Evolutionary conservation across 192 early-diverging fungal species (phyloP).

Genomic region (Geranomyces variabilis): DNA sequence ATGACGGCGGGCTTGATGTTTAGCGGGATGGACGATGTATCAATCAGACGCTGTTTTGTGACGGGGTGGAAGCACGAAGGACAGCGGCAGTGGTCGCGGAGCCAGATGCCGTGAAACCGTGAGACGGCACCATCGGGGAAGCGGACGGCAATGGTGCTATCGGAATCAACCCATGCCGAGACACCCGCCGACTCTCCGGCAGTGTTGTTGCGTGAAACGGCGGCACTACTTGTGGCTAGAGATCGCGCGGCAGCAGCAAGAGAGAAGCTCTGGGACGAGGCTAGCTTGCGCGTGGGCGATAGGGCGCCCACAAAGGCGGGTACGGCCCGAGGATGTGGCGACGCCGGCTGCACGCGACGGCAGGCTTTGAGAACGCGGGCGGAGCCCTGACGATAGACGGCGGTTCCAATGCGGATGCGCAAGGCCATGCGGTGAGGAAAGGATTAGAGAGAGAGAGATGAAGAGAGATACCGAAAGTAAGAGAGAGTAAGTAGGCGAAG

Average conservation of each 20-base stretch:
- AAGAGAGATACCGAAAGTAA: too few relatives aligned
- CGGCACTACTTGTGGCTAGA: background rate
- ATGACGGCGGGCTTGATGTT: constrained; percentile 55
- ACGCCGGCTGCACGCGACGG: background rate
- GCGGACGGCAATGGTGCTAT: constrained; percentile 22
- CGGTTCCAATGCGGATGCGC: background rate
- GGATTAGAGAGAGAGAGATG: too few relatives aligned
- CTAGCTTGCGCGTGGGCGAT: background rate
- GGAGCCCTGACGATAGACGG: constrained; percentile 7
- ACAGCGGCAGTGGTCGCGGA: constrained; percentile 84
- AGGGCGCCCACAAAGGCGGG: too few relatives aligned
- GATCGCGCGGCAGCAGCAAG: background rate
- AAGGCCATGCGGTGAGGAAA: constrained; percentile 1
- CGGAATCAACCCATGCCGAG: constrained; percentile 2
- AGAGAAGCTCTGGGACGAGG: background rate
- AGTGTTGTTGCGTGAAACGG: background rate
- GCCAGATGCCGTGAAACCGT: constrained; percentile 69
- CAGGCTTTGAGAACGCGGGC: background rate
- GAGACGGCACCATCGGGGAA: constrained; percentile 26
- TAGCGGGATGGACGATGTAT: constrained; percentile 65
- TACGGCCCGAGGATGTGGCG: background rate
- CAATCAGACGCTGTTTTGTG: constrained; percentile 76
- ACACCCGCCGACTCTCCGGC: background rate
- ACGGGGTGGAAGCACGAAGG: constrained; percentile 72
- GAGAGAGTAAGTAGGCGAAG: too few relatives aligned